Evolutionary conservation across 805 yeast species (phyloP).

Genomic region (Lachancea kluyveri): DNA sequence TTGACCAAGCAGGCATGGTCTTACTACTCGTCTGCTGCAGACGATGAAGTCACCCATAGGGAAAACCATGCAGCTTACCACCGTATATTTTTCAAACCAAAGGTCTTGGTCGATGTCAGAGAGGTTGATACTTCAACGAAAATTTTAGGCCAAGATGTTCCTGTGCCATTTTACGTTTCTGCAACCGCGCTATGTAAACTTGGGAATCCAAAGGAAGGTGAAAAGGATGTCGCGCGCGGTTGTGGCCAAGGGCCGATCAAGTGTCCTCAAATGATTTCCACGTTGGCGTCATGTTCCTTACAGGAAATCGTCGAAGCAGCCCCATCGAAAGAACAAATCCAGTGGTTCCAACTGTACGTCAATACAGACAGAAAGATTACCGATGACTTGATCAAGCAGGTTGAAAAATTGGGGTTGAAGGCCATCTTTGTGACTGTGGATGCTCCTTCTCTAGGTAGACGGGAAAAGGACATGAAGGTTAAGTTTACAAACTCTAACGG

Average conservation of each 20-base stretch:
- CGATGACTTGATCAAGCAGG: slow-evolving; percentile 55
- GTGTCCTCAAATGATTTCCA: slow-evolving; percentile 78
- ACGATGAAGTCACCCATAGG: slow-evolving; percentile 84
- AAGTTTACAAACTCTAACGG: slow-evolving; percentile 42
- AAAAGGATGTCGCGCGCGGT: slow-evolving; percentile 77
- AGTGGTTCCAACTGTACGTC: slow-evolving; percentile 87
- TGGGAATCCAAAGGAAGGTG: slow-evolving; percentile 87
- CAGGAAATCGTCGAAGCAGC: slow-evolving; percentile 79
- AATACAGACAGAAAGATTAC: slow-evolving; percentile 68
- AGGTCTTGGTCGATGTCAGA: slow-evolving; percentile 74
- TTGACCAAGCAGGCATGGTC: slow-evolving; percentile 84
- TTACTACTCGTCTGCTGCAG: slow-evolving; percentile 86
- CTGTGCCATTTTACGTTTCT: slow-evolving; percentile 79
- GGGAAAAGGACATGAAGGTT: slow-evolving; percentile 80
- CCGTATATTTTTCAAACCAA: slow-evolving; percentile 81
- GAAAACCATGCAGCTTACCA: slow-evolving; percentile 91
- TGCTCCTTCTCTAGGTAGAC: slow-evolving; percentile 85
- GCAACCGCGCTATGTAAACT: slow-evolving; percentile 91
- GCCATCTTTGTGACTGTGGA: slow-evolving; percentile 88
- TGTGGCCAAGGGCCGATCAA: slow-evolving; percentile 64
- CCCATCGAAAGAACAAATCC: slow-evolving; percentile 52
- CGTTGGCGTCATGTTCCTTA: slow-evolving; percentile 80
- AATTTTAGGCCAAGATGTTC: slow-evolving; percentile 64
- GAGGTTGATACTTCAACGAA: slow-evolving; percentile 62
- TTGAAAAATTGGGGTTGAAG: slow-evolving; percentile 66